Evolutionary conservation across 2,329 filamentous ascomycete genomes (phyloP), one percentile per base, ranked within the genome.

Genomic region (Bimuria novae-zelandiae): DNA sequence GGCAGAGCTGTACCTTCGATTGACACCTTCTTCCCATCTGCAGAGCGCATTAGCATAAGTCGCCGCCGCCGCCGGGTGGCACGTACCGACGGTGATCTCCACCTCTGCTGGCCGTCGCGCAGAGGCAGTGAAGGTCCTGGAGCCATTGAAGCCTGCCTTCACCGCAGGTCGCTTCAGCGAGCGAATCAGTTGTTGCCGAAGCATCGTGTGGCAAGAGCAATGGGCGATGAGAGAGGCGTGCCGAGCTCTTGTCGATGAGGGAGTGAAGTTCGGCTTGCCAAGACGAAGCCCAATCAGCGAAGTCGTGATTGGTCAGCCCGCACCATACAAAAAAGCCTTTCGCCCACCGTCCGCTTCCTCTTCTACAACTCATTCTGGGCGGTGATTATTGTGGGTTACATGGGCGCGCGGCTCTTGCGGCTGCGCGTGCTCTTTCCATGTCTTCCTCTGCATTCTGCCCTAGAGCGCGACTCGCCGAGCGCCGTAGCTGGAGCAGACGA

Each of bases 21-120:
- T 59, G 92, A 96, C 51, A 99, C 89, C 80, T 97, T 96, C 83
- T 96, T 96, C 74, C 93, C 94, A 85, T 99, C 93, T 92, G 73
- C 39, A 64, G 57, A 57, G 62, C 53, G 59, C 32, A 68, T 79
- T 66, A 78, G 74, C 59, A 70, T 22, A 32, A 51, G 40, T 60
- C 37, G 45, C 36, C 27, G 56, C 42, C 47, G 46, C 54, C 55
- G 53, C 59, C 49, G 56, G 58, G 59, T 73, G 69, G 68, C 64
- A 78, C 85, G 72, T 79, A 95, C 90, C 91, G 82, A 97, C 86
- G 72, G 93, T 99, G 77, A 99, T 86, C 84, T 97, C 92, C 72
- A 99, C 92, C 82, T 97, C 92, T 67, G 92, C 93, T 68, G 84
- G 84, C 76, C 91, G 86, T 78, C 84, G 85, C 72, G 84, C 78